phyloP scores from a whole-genome alignment of 129 eudicot genomes.

The Rutidosis leptorrhynchoides region DNA sequence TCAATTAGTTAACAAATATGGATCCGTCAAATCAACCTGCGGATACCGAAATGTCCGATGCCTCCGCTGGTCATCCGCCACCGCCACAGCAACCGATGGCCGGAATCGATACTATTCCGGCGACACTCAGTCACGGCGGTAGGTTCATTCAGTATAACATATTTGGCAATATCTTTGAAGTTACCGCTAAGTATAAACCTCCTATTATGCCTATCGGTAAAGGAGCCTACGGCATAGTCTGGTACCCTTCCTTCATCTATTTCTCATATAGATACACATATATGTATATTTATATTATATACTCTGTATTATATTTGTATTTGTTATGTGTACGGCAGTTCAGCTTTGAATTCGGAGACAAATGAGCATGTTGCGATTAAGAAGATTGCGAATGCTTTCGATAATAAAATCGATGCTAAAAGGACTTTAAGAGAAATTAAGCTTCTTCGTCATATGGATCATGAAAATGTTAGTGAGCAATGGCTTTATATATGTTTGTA shows the following conservation, averaged over 20 bases:
- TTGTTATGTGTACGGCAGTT: constrained; percentile 39
- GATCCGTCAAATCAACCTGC: constrained; percentile 57
- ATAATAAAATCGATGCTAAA: constrained; percentile 74
- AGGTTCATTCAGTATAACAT: constrained; percentile 79
- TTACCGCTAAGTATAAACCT: constrained; percentile 78
- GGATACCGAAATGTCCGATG: constrained; percentile 82
- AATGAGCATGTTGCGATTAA: constrained; percentile 82
- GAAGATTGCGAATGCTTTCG: constrained; percentile 88
- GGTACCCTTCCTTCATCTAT: constrained; percentile 33
- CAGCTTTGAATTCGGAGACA: constrained; percentile 87
- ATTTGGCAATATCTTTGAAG: constrained; percentile 79
- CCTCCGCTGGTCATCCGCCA: constrained; percentile 36
- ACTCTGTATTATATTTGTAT: not conserved
- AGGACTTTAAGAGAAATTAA: constrained; percentile 89
- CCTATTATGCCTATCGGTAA: constrained; percentile 85
- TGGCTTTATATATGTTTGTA: not conserved
- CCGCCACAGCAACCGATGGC: constrained; percentile 39
- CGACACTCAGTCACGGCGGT: constrained; percentile 81
- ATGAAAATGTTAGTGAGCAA: constrained; percentile 82
- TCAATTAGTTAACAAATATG: constrained; percentile 31
- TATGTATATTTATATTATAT: no score
- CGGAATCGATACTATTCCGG: constrained; percentile 57
- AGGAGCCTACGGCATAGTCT: constrained; percentile 93
- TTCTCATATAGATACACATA: not conserved
- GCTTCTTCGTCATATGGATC: constrained; percentile 85